Percentiles rank a stretch among this genome's conserved stretches.
These are phyloP conservation scores for Termitomyces sp. DNA, from an alignment of 768 basidiomycete species.

Conservation along the genomic window DNA sequence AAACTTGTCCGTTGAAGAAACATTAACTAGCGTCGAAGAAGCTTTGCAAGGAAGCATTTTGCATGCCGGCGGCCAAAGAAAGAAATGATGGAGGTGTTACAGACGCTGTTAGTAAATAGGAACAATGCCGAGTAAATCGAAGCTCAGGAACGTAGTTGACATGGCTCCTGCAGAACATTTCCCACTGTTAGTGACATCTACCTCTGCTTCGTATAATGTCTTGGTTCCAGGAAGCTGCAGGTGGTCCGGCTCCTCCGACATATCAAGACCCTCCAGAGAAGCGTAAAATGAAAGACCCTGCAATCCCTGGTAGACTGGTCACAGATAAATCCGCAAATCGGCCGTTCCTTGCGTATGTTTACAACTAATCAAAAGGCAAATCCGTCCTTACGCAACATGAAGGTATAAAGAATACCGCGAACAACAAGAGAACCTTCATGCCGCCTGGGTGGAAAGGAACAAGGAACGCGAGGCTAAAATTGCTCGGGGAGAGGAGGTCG, in stretches of 20 bases:
- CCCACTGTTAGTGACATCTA: neutral
- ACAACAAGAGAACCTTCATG: constrained; percentile 54
- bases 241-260: constrained; percentile 30
- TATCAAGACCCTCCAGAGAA: constrained; percentile 36
- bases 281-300: constrained; percentile 57
- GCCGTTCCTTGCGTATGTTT: constrained; percentile 75
- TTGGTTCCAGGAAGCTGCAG: constrained; percentile 51
- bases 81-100: neutral
- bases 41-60: neutral
- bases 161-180: neutral
- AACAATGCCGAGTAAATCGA: neutral
- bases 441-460: constrained; percentile 66
- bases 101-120: neutral
- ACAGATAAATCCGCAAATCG: constrained; percentile 79
- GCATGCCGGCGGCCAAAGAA: neutral
- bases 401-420: constrained; percentile 68
- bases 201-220: constrained; percentile 41
- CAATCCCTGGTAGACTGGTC: constrained; percentile 57
- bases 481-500: constrained; percentile 67
- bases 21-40: neutral
- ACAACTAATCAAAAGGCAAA: constrained; percentile 2
- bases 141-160: neutral
- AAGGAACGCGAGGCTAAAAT: constrained; percentile 68
- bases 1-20: neutral
- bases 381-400: constrained; percentile 12